A percentile compares a stretch with the other conserved stretches of the same genome.
phyloP scores from a whole-genome alignment of 2,329 filamentous ascomycete genomes.

The Lomentospora prolificans region DNA sequence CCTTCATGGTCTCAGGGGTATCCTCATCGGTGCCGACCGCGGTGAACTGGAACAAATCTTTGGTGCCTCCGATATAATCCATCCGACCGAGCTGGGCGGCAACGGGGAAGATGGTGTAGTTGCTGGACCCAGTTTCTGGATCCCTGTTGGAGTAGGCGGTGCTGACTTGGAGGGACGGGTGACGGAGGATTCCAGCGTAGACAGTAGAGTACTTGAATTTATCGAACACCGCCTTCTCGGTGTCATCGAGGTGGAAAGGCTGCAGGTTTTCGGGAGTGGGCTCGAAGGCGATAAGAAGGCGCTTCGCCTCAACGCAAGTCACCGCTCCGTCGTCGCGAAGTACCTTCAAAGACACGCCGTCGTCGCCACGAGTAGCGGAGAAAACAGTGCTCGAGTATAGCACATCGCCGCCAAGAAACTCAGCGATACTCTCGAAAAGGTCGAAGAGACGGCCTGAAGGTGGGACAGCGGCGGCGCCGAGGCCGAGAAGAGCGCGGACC shows the following conservation, averaged over 20 bases:
- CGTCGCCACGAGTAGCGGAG: constrained; percentile 17
- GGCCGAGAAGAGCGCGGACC: constrained; percentile 21
- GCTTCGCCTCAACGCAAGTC: constrained; percentile 16
- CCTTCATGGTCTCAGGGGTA: constrained; percentile 15
- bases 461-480: constrained; percentile 21
- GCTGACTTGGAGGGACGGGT: constrained; percentile 16
- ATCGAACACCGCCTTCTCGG: constrained; percentile 14
- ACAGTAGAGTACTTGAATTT: constrained; percentile 15
- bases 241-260: constrained; percentile 13
- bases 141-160: constrained; percentile 15
- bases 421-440: constrained; percentile 27
- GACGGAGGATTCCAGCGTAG: constrained; percentile 17
- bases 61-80: constrained; percentile 19
- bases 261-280: constrained; percentile 15
- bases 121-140: constrained; percentile 12
- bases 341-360: constrained; percentile 11
- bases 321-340: constrained; percentile 4
- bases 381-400: constrained; percentile 26
- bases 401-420: constrained; percentile 24
- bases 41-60: constrained; percentile 21
- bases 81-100: constrained; percentile 17
- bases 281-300: constrained; percentile 16
- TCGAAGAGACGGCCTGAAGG: constrained; percentile 27
- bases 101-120: constrained; percentile 17
- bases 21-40: constrained; percentile 19